These are phyloP conservation scores for Botrytis elliptica DNA, from an alignment of 2,329 filamentous ascomycete genomes.

Conservation along the genomic window DNA sequence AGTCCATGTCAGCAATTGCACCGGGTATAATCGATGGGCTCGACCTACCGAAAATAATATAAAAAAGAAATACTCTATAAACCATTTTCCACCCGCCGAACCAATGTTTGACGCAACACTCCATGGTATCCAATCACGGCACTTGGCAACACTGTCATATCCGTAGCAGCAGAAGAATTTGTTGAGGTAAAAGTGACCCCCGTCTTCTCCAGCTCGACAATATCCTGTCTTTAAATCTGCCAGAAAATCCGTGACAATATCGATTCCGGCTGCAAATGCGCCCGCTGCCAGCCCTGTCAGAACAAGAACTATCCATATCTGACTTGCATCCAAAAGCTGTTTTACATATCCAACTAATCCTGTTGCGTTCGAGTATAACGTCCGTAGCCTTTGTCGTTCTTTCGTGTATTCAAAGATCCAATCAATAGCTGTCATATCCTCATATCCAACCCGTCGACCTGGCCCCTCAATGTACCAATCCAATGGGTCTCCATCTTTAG, in stretches of 20 bases:
- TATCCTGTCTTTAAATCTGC: constrained; percentile 89
- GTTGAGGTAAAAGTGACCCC: constrained; percentile 87
- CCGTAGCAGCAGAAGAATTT: constrained; percentile 92
- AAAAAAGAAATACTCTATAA: constrained; percentile 86
- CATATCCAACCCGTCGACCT: constrained; percentile 87
- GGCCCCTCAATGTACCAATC: constrained; percentile 94
- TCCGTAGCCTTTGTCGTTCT: constrained; percentile 83
- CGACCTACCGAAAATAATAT: constrained; percentile 72
- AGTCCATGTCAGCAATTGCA: background rate
- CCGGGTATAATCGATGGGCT: background rate
- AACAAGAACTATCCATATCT: constrained; percentile 88
- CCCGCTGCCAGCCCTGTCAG: constrained; percentile 83
- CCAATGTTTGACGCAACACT: constrained; percentile 67
- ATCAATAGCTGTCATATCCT: constrained; percentile 95
- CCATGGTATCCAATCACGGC: constrained; percentile 86
- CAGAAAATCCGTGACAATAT: constrained; percentile 89
- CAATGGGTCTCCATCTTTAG: constrained; percentile 50
- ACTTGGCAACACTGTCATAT: constrained; percentile 78
- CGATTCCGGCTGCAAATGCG: constrained; percentile 80
- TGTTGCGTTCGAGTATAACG: constrained; percentile 65
- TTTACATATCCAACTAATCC: constrained; percentile 72
- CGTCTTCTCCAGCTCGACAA: constrained; percentile 73
- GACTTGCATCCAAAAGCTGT: constrained; percentile 76
- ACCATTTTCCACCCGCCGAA: constrained; percentile 69
- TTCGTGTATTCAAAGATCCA: constrained; percentile 99